Base-by-base conservation (phyloP, 2,329 filamentous ascomycete genomes). In the Fusarium pseudocircinatum region DNA sequence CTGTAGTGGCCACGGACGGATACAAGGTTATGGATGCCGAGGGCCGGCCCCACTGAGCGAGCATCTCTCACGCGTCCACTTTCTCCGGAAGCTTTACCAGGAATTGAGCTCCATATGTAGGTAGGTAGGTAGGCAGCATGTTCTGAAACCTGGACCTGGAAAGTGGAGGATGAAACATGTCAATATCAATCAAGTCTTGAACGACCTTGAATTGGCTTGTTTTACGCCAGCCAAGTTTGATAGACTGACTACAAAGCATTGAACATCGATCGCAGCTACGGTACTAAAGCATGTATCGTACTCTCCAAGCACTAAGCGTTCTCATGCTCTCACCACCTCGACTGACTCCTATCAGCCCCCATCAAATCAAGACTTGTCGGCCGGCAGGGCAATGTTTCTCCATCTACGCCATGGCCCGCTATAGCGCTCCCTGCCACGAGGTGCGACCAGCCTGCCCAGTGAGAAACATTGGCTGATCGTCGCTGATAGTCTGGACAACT, bases 371-470 rank as follows among this genome's bases (percentile, higher is more conserved):
- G 67, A 60, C 40, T 73, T 60, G 69, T 24, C 64, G 7, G 26
- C 64, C 3, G 20, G 44, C 26, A 37, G 36, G 36, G 36, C 36
- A 13, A 66, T 63, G 64, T 72, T 70, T 66, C 70, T 72, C 70
- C 59, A 59, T 60, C 24, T 50, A 61, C 56, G 65, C 65, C 65
- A 70, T 70, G 50, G 40, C 56, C 57, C 53, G 43, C 52, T 56
- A 47, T 60, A 49, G 70, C 65, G 70, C 65, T 61, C 58, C 42
- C 34, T 73, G 65, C 70, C 65, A 73, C 70, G 70, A 72, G 70
- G 69, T 60, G 39, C 56, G 50, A 61, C 69, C 67, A 67, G 36
- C 36, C 9, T 18, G 53, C 42, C 52, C 64, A 57, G 53, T 34
- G 39, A 37, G 37, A 67, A 47, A 67, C 56, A 70, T 70, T 67